Evolutionary conservation across 306 rosid genomes (phyloP).

Genomic region (Cucurbita ficifolia): DNA sequence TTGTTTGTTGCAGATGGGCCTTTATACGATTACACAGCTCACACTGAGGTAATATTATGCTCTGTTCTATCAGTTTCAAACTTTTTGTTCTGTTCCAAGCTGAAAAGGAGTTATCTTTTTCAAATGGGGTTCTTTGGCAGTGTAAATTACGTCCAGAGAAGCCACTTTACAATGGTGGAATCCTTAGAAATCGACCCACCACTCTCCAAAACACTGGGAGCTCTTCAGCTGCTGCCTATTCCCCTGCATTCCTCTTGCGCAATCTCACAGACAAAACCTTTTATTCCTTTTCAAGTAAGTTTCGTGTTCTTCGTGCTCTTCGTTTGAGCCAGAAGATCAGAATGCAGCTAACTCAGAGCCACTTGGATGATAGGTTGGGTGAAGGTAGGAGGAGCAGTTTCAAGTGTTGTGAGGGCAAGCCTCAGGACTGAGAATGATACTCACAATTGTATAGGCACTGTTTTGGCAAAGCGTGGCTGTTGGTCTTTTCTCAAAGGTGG

Average conservation of each 20-base stretch:
- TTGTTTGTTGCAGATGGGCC: constrained; percentile 65
- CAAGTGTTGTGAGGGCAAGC: constrained; percentile 45
- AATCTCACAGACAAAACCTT: constrained; percentile 41
- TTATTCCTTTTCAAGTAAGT: constrained; percentile 59
- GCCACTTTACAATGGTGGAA: constrained; percentile 64
- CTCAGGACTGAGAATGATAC: constrained; percentile 28
- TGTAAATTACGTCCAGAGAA: constrained; percentile 47
- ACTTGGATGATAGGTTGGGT: constrained; percentile 46
- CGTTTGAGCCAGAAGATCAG: neutral
- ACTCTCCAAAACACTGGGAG: neutral
- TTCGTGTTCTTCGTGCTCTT: neutral
- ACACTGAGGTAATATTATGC: constrained; percentile 40
- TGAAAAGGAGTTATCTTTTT: neutral
- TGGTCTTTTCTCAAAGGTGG: constrained; percentile 99
- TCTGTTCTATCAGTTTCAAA: neutral
- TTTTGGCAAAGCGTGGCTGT: constrained; percentile 56
- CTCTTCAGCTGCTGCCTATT: constrained; percentile 3
- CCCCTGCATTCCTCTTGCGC: constrained; percentile 29
- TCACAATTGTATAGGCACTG: constrained; percentile 50
- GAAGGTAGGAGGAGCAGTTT: constrained; percentile 29
- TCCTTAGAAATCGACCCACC: constrained; percentile 14
- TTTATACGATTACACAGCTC: constrained; percentile 62
- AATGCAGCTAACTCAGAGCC: neutral
- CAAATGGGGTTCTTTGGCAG: constrained; percentile 15
- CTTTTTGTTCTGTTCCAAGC: neutral